Conservation (phyloP, 2,329 filamentous ascomycete genomes). For the Monilinia aucupariae region DNA sequence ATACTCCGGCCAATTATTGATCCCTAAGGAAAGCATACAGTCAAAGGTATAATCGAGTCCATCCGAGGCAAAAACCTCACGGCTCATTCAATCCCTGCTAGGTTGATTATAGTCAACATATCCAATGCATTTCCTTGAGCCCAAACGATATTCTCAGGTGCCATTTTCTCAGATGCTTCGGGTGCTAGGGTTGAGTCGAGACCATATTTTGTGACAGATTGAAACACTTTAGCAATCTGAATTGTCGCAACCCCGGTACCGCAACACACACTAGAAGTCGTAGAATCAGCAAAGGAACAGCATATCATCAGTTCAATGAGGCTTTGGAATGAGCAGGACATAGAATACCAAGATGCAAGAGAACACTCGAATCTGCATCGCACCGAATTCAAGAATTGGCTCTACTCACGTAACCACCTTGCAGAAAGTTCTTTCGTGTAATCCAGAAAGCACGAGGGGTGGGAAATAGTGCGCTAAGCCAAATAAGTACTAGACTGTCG, state of each 20-base stretch:
- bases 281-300: background rate
- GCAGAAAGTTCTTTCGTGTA: no score
- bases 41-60: constrained; percentile 11
- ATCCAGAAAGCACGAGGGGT: background rate
- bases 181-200: constrained; percentile 9
- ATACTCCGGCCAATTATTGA: constrained; percentile 9
- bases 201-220: constrained; percentile 10
- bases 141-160: constrained; percentile 9
- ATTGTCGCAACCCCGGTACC: constrained; percentile 12
- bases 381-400: background rate
- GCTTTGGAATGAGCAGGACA: background rate
- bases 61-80: constrained; percentile 4
- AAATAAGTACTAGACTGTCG: background rate
- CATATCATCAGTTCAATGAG: background rate
- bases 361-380: background rate
- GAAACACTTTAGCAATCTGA: constrained; percentile 9
- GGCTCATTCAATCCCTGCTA: background rate
- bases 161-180: background rate
- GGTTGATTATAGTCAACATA: background rate
- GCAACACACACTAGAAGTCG: background rate
- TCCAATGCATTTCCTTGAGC: constrained; percentile 11
- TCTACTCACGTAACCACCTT: constrained; percentile 9
- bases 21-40: constrained; percentile 14
- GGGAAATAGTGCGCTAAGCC: background rate
- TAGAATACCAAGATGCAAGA: background rate